These are phyloP conservation scores for Hyaloperonospora brassicae DNA, from an alignment of 352 stramenopile genomes.

Conservation along the genomic window DNA sequence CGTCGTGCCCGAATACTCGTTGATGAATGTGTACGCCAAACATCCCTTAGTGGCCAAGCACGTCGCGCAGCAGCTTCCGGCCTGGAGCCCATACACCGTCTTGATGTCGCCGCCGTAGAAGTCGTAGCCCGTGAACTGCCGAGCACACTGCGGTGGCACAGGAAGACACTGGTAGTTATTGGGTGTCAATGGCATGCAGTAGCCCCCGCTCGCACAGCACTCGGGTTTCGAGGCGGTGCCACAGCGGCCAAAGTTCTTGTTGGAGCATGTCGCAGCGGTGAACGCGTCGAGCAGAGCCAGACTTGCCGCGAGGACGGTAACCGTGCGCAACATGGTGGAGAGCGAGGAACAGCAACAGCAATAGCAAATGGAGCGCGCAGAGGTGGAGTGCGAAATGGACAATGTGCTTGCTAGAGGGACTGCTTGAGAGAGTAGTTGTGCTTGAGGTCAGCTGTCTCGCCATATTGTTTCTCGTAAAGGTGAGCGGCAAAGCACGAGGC, in stretches of 20 bases:
- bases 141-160: slow-evolving; percentile 26
- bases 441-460: too few species aligned
- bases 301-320: slow-evolving; percentile 7
- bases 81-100: slow-evolving; percentile 25
- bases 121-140: slow-evolving; percentile 37
- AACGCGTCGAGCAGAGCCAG: slow-evolving; percentile 5
- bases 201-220: slow-evolving; percentile 29
- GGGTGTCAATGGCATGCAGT: slow-evolving; percentile 37
- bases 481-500: too few species aligned
- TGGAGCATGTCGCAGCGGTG: slow-evolving; percentile 13
- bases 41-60: slow-evolving; percentile 36
- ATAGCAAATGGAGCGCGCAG: too few species aligned
- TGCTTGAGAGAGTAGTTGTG: too few species aligned
- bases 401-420: too few species aligned
- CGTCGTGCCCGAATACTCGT: slow-evolving; percentile 21
- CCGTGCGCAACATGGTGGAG: slow-evolving; percentile 3
- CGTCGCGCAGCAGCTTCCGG: slow-evolving; percentile 31
- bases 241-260: slow-evolving; percentile 20
- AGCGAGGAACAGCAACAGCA: too few species aligned
- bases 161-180: slow-evolving; percentile 34
- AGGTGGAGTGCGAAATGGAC: too few species aligned
- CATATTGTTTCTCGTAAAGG: too few species aligned
- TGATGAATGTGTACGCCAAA: slow-evolving; percentile 49
- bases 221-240: slow-evolving; percentile 17
- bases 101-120: slow-evolving; percentile 44